Conservation (phyloP, 441 rosid genomes). For the Flueggea neowawraea region DNA sequence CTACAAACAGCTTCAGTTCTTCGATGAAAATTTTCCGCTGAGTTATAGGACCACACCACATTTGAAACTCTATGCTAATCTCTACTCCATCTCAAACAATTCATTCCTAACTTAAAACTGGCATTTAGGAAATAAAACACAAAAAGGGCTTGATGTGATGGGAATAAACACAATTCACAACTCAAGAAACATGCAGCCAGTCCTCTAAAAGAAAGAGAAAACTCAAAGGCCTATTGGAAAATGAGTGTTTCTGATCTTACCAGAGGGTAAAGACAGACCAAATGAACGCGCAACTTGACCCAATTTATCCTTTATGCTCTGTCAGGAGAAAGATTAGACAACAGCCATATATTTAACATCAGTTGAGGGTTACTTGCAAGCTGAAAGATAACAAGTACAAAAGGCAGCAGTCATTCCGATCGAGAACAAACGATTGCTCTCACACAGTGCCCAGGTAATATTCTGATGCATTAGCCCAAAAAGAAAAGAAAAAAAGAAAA, state of each 20-base stretch:
- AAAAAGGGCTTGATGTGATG: neutral
- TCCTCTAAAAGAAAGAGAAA: neutral
- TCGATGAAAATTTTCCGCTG: no score
- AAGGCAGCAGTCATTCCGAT: neutral
- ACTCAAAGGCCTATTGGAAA: neutral
- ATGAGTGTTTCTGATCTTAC: slow-evolving; percentile 33
- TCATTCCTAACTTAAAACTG: neutral
- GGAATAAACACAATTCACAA: neutral
- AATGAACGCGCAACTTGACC: slow-evolving; percentile 71
- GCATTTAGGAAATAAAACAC: neutral
- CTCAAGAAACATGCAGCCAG: neutral
- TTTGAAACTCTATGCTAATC: neutral
- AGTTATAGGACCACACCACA: no score
- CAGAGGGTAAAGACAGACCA: slow-evolving; percentile 31
- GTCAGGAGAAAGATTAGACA: slow-evolving; percentile 10
- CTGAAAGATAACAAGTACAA: neutral
- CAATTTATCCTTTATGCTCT: slow-evolving; percentile 72
- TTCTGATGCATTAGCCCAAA: no score
- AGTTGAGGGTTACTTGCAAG: neutral
- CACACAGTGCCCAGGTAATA: neutral
- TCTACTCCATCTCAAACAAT: neutral
- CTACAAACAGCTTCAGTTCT: no score
- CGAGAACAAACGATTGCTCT: no score
- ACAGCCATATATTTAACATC: neutral
- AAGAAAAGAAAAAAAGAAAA: neutral